These are phyloP conservation scores for Hypocrella siamensis DNA, from an alignment of 2,329 filamentous ascomycete species.

Conservation along the genomic window DNA sequence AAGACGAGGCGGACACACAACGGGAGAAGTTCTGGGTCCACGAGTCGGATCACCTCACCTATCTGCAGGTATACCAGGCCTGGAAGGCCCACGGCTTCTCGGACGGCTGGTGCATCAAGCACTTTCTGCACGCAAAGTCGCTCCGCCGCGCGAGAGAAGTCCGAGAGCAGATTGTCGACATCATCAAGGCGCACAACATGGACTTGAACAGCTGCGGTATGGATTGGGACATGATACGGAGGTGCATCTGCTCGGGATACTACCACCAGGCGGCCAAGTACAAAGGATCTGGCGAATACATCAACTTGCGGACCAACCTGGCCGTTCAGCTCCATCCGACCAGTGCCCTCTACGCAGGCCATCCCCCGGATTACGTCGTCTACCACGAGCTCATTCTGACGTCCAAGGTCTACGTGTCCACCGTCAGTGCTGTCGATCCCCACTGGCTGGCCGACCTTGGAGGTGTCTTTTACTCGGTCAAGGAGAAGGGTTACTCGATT, in stretches of 20 bases:
- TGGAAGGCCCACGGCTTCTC: conserved; percentile 85
- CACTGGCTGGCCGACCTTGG: conserved; percentile 95
- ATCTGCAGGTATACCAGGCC: conserved; percentile 88
- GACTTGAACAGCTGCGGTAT: conserved; percentile 74
- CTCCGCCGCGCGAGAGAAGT: conserved; percentile 86
- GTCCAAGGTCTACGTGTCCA: conserved; percentile 95
- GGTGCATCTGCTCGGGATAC: conserved; percentile 94
- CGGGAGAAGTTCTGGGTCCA: conserved; percentile 98
- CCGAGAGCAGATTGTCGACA: conserved; percentile 80
- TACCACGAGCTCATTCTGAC: conserved; percentile 98
- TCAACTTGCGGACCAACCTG: conserved; percentile 88
- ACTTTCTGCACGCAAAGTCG: conserved; percentile 93
- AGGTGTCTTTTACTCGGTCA: conserved; percentile 92
- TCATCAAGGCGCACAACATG: conserved; percentile 92
- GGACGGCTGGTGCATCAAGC: conserved; percentile 81
- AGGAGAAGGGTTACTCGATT: conserved; percentile 90
- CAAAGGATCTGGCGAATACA: conserved; percentile 92
- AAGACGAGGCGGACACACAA: conserved; percentile 90
- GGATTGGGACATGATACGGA: conserved; percentile 90
- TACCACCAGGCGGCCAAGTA: conserved; percentile 96
- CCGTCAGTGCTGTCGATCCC: conserved; percentile 88
- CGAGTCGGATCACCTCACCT: conserved; percentile 90
- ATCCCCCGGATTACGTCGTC: conserved; percentile 90
- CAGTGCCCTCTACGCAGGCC: conserved; percentile 83
- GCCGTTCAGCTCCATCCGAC: conserved; percentile 92